Evolutionary conservation across 257 asterid species (phyloP).

Genomic region (Solanum habrochaites): DNA sequence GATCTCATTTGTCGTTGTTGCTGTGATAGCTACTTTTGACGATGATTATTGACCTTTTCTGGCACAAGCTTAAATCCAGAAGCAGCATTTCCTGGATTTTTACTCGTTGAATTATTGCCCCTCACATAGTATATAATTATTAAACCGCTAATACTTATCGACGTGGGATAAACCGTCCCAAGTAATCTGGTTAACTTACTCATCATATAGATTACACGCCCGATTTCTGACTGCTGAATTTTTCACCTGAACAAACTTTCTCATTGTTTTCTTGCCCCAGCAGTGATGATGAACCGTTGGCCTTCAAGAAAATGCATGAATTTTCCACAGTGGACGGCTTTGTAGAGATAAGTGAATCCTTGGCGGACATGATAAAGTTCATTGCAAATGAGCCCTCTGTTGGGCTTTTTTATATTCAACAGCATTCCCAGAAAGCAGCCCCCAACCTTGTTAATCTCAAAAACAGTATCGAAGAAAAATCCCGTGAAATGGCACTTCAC

Average conservation of each 20-base stretch:
- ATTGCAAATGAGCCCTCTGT: conserved; percentile 96
- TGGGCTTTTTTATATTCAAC: conserved; percentile 90
- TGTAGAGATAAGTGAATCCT: conserved; percentile 63
- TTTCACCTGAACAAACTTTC: neutral
- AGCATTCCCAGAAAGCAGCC: conserved; percentile 60
- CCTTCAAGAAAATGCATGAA: conserved; percentile 70
- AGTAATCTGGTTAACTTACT: neutral
- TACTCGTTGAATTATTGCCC: neutral
- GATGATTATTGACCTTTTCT: neutral
- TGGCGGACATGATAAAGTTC: conserved; percentile 73
- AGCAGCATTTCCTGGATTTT: neutral
- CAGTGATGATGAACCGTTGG: conserved; percentile 76
- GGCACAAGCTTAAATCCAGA: neutral
- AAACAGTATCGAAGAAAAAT: conserved; percentile 44
- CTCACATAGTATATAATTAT: neutral
- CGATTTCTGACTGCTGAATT: neutral
- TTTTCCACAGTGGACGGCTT: conserved; percentile 79
- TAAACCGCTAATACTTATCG: neutral
- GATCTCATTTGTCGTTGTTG: neutral
- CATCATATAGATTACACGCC: neutral
- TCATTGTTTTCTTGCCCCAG: neutral
- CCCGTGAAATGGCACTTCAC: conserved; percentile 53
- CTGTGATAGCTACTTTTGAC: neutral
- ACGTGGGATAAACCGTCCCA: neutral
- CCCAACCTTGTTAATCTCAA: conserved; percentile 68